phyloP scores from a whole-genome alignment of 768 basidiomycete genomes.

The Ramaria sp. region DNA sequence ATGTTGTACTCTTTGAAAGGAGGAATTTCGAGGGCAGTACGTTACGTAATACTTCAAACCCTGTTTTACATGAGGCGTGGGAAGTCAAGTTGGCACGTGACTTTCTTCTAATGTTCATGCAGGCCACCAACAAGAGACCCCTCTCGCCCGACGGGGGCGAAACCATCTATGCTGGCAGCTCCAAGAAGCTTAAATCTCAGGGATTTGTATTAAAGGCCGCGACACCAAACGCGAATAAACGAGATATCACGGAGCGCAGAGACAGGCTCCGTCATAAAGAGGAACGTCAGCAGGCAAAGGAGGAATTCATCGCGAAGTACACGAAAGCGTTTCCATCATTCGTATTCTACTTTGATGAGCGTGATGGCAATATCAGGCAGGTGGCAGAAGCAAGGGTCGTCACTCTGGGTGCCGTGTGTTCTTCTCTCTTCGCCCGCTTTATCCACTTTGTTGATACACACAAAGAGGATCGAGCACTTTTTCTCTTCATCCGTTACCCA shows the following conservation, averaged over 20 bases:
- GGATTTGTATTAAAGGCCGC: neutral
- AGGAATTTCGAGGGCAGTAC: no score
- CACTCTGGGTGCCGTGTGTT: conserved; percentile 70
- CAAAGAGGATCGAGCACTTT: conserved; percentile 76
- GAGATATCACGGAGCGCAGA: conserved; percentile 11
- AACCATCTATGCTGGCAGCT: neutral
- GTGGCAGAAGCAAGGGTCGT: conserved; percentile 45
- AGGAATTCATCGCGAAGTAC: conserved; percentile 78
- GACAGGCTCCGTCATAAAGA: conserved; percentile 37
- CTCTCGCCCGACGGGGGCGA: conserved; percentile 17
- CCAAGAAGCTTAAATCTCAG: conserved; percentile 13
- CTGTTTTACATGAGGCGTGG: neutral
- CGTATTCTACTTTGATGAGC: conserved; percentile 75
- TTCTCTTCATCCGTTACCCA: conserved; percentile 84
- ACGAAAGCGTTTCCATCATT: conserved; percentile 73
- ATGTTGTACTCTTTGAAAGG: no score
- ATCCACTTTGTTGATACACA: neutral
- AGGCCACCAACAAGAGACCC: conserved; percentile 10
- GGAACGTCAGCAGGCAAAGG: conserved; percentile 45
- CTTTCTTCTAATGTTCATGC: neutral
- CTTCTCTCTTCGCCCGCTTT: neutral
- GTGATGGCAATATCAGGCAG: conserved; percentile 25
- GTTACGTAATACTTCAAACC: no score
- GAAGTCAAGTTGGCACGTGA: conserved; percentile 9
- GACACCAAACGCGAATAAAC: neutral